phyloP scores from a whole-genome alignment of 2,329 filamentous ascomycete genomes.

The Metarhizium robertsii region DNA sequence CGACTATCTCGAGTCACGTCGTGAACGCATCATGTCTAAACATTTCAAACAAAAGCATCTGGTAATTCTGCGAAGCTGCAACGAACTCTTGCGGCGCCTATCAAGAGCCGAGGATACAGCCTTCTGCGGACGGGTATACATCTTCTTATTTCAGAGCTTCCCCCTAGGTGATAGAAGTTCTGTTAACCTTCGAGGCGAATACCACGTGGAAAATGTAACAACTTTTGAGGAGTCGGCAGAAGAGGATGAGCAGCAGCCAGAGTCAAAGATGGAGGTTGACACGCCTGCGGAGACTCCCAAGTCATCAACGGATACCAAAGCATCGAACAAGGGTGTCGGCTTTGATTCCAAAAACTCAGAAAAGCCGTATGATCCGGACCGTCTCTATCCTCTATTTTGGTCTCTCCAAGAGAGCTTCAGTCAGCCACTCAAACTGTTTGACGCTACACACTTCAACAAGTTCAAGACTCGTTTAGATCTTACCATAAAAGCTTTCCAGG shows the following conservation, averaged over 20 bases:
- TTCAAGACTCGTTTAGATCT: slow-evolving; percentile 73
- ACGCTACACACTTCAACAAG: slow-evolving; percentile 58
- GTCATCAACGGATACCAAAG: slow-evolving; percentile 9
- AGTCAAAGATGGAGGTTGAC: slow-evolving; percentile 56
- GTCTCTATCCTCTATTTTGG: slow-evolving; percentile 90
- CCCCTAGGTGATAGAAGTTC: slow-evolving; percentile 94
- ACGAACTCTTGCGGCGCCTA: slow-evolving; percentile 83
- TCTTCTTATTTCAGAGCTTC: slow-evolving; percentile 97
- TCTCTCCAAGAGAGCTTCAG: slow-evolving; percentile 86
- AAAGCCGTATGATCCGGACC: slow-evolving; percentile 54
- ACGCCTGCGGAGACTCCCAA: slow-evolving; percentile 28
- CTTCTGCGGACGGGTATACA: slow-evolving; percentile 95
- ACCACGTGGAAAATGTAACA: slow-evolving; percentile 90
- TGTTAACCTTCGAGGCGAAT: slow-evolving; percentile 92
- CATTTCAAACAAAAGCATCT: slow-evolving; percentile 78
- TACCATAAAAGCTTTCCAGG: slow-evolving; percentile 46
- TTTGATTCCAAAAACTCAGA: slow-evolving; percentile 34
- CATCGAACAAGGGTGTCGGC: slow-evolving; percentile 29
- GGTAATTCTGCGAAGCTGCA: slow-evolving; percentile 87
- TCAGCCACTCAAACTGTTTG: slow-evolving; percentile 76
- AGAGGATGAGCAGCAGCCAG: slow-evolving; percentile 11
- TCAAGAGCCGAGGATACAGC: slow-evolving; percentile 96
- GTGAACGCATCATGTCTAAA: slow-evolving; percentile 75
- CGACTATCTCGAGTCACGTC: slow-evolving; percentile 86
- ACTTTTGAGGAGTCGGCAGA: slow-evolving; percentile 51